Evolutionary conservation across 2,329 filamentous ascomycete genomes (phyloP), one percentile per base, ranked within the genome.

Genomic region (Fusarium brachygibbosum): DNA sequence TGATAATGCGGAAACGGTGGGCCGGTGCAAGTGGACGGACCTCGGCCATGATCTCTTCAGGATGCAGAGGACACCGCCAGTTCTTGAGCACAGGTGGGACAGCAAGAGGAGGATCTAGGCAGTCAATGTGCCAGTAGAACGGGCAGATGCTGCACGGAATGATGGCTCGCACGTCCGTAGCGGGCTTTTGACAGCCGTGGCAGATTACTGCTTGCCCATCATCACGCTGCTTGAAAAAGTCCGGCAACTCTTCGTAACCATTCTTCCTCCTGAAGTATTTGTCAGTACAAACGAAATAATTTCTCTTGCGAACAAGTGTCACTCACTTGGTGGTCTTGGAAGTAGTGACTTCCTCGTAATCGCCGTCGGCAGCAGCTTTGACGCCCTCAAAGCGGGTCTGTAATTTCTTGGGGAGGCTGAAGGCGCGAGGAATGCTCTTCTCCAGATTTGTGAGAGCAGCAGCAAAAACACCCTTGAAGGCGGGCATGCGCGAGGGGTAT

Each of bases 41-140:
- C 46, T 86, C 82, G 31, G 81, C 82, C 59, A 97, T 84, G 58
- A 94, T 86, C 67, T 95, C 90, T 54, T 96, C 93, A 41, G 91
- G 85, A 77, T 99, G 96, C 68, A 92, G 89, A 50, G 95, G 95
- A 76, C 96, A 99, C 79, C 90, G 91, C 93, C 94, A 99, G 57
- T 90, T 91, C 74, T 90, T 89, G 52, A 91, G 84, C 51, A 89
- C 86, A 13, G 94, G 94, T 38, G 93, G 92, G 57, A 92, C 89
- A 34, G 94, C 89, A 75, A 94, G 82, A 34, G 95, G 94, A 29
- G 93, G 93, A 76, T 97, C 90, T 17, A 97, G 83, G 80, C 96
- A 99, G 79, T 98, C 95, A 52, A 97, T 84, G 81, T 99, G 96
- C 92, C 94, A 99, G 76, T 90, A 87, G 34, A 93, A 86, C 14